phyloP scores from a whole-genome alignment of 1,284 basidiomycete species.

The Pseudozyma hubeiensis region DNA sequence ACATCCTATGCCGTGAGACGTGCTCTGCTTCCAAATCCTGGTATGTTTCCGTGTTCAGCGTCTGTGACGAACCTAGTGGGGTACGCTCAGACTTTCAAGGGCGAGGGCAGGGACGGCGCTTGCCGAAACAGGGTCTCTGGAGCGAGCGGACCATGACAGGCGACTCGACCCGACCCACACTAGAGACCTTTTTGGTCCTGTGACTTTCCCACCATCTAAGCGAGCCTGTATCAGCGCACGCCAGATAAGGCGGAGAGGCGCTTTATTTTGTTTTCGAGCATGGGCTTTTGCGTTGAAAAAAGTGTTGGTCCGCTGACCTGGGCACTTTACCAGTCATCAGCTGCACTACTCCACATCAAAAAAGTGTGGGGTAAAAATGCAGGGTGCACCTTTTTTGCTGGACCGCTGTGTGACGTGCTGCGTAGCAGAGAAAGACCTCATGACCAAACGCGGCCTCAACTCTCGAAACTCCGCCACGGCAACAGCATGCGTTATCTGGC shows the following conservation, averaged over 20 bases:
- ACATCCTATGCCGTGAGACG: too few species aligned
- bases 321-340: slow-evolving; percentile 4
- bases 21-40: too few species aligned
- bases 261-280: too few species aligned
- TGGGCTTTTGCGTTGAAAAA: background rate
- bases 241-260: slow-evolving; percentile 28
- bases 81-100: background rate
- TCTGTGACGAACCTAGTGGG: too few species aligned
- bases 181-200: background rate
- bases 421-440: slow-evolving; percentile 16
- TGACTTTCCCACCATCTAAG: slow-evolving; percentile 26
- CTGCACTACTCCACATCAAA: slow-evolving; percentile 12
- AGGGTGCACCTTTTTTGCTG: slow-evolving; percentile 22
- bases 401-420: slow-evolving; percentile 12
- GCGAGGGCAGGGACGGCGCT: background rate
- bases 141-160: slow-evolving; percentile 24
- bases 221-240: slow-evolving; percentile 15
- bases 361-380: slow-evolving; percentile 46
- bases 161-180: background rate
- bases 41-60: too few species aligned
- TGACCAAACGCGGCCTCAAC: slow-evolving; percentile 11
- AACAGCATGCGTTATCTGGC: background rate
- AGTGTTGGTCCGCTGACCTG: background rate
- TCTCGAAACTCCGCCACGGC: slow-evolving; percentile 6
- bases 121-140: slow-evolving; percentile 10